Evolutionary conservation across 2,329 filamentous ascomycete species (phyloP).

Genomic region (Metarhizium rileyi): DNA sequence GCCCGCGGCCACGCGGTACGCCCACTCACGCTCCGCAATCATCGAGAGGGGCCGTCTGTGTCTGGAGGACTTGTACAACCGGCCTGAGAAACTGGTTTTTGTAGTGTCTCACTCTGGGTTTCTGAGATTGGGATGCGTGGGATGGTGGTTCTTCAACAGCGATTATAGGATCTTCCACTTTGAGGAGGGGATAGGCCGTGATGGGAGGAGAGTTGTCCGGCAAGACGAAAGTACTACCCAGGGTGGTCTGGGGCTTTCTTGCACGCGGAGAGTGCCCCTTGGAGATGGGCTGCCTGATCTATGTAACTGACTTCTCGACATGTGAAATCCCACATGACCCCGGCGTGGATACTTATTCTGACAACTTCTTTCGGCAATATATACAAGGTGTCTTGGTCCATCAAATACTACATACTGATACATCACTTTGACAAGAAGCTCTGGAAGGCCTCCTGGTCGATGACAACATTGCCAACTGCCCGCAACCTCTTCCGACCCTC

Average conservation of each 20-base stretch:
- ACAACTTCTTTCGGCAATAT: no score
- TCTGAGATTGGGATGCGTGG: slow-evolving; percentile 45
- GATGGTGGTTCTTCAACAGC: slow-evolving; percentile 48
- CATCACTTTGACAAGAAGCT: slow-evolving; percentile 73
- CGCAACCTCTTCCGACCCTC: slow-evolving; percentile 83
- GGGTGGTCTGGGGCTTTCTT: slow-evolving; percentile 27
- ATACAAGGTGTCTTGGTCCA: slow-evolving; percentile 5
- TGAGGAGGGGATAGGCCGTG: slow-evolving; percentile 16
- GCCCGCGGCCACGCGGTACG: slow-evolving; percentile 34
- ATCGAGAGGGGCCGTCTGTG: slow-evolving; percentile 43
- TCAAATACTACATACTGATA: not conserved
- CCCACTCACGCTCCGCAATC: slow-evolving; percentile 41
- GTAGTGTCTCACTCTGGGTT: slow-evolving; percentile 59
- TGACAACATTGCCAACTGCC: slow-evolving; percentile 82
- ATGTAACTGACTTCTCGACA: not conserved
- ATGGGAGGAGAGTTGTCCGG: slow-evolving; percentile 18
- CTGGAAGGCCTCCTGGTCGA: slow-evolving; percentile 93
- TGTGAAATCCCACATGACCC: no score
- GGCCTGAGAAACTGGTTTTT: slow-evolving; percentile 51
- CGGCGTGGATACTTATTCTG: no score
- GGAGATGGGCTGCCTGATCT: slow-evolving; percentile 29
- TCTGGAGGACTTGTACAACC: slow-evolving; percentile 37
- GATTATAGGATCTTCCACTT: slow-evolving; percentile 57
- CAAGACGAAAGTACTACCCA: slow-evolving; percentile 34
- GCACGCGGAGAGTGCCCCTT: slow-evolving; percentile 25